Evolutionary conservation across 2,329 filamentous ascomycete species (phyloP).

Genomic region (Pseudocercospora macadamiae): DNA sequence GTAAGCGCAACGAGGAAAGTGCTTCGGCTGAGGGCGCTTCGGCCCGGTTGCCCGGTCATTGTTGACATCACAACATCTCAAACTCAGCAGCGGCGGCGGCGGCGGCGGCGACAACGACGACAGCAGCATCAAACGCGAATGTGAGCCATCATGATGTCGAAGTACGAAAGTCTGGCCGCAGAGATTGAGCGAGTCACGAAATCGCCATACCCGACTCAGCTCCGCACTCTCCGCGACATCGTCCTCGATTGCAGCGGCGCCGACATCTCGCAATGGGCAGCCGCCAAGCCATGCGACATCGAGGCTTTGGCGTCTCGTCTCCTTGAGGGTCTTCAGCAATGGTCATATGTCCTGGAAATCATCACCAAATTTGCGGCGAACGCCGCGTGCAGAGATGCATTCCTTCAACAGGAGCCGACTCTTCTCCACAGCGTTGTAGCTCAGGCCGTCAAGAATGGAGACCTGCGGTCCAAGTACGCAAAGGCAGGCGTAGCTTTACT

Average conservation of each 20-base stretch:
- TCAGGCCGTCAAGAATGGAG: conserved; percentile 30
- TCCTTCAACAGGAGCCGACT: conserved; percentile 37
- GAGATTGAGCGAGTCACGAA: conserved; percentile 36
- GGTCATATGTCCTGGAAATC: conserved; percentile 54
- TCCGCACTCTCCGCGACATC: conserved; percentile 21
- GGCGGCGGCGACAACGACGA: background rate
- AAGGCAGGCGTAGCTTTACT: conserved; percentile 35
- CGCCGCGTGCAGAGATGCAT: conserved; percentile 33
- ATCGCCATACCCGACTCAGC: conserved; percentile 37
- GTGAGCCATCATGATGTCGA: conserved; percentile 14
- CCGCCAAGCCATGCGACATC: conserved; percentile 54
- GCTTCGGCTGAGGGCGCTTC: background rate
- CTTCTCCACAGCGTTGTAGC: conserved; percentile 34
- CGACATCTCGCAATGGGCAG: conserved; percentile 51
- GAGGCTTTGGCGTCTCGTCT: conserved; percentile 48
- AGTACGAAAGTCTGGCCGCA: conserved; percentile 23
- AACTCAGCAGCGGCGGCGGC: no score
- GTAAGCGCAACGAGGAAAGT: background rate
- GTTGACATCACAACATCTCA: no score
- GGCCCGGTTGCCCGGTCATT: no score
- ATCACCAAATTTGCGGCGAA: conserved; percentile 47
- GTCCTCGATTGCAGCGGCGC: conserved; percentile 32
- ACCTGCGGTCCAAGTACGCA: conserved; percentile 26
- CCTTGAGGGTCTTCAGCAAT: conserved; percentile 55
- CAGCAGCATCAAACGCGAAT: background rate